Evolutionary conservation across 495 filamentous ascomycete genomes (phyloP).

Genomic region (Aspergillus carlsbadensis): DNA sequence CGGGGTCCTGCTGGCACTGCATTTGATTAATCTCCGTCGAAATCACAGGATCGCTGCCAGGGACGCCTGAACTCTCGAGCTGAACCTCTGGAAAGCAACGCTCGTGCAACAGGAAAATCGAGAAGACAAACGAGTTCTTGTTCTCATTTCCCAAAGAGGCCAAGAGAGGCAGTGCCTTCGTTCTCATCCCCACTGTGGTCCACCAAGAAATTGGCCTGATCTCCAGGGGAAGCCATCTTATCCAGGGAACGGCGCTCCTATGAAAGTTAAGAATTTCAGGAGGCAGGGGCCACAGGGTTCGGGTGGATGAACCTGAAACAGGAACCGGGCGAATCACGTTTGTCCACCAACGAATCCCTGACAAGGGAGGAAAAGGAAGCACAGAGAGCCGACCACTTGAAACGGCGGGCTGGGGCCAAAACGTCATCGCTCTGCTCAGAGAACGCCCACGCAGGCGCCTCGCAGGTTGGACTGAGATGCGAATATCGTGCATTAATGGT

Average conservation of each 20-base stretch:
- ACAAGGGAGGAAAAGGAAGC: conserved; percentile 1
- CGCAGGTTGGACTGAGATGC: neutral
- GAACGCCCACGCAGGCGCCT: neutral
- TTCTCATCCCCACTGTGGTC: conserved; percentile 9
- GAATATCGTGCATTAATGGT: too few relatives aligned
- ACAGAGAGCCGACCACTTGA: too few relatives aligned
- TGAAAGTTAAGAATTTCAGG: neutral
- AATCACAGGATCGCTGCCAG: conserved; percentile 15
- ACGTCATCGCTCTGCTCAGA: neutral
- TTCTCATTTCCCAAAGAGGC: conserved; percentile 13
- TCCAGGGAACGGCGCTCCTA: neutral
- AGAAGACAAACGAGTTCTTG: neutral
- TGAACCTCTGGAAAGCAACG: neutral
- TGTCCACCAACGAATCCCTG: neutral
- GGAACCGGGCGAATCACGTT: conserved; percentile 9
- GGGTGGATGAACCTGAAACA: conserved; percentile 12
- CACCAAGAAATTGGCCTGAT: conserved; percentile 17
- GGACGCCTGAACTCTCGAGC: neutral
- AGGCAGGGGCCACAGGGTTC: neutral
- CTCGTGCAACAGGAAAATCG: conserved; percentile 10
- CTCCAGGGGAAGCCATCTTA: conserved; percentile 15
- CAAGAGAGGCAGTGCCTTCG: conserved; percentile 20
- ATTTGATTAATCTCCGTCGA: conserved; percentile 6
- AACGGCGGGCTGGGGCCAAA: conserved; percentile 1
- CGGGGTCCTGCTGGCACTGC: neutral